phyloP scores from a whole-genome alignment of 2,329 filamentous ascomycete species.

The Emmonsiellopsis sp. region DNA sequence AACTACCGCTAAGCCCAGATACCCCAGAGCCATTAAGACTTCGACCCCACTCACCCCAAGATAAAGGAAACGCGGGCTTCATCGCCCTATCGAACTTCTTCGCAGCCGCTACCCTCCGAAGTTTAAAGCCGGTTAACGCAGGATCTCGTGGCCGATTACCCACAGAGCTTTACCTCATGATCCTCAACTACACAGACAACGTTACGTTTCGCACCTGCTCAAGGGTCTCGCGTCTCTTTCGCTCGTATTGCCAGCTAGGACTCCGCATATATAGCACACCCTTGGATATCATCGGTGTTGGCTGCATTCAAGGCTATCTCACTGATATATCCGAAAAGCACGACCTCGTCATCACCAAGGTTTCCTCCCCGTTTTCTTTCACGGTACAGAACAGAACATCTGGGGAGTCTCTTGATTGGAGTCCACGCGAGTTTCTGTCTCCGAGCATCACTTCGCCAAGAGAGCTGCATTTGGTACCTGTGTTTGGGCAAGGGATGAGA shows the following conservation, averaged over 20 bases:
- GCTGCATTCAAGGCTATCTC: not conserved
- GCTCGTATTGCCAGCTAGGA: not conserved
- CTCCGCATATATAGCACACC: not conserved
- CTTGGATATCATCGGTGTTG: too few relatives aligned
- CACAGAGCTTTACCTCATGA: not conserved
- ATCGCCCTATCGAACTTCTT: not conserved
- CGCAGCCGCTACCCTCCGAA: not conserved
- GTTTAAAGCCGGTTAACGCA: not conserved
- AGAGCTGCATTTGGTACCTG: not conserved
- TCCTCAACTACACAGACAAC: constrained; percentile 1
- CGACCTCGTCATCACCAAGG: not conserved
- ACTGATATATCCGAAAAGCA: not conserved
- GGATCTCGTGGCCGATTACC: not conserved
- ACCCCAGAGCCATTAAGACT: not conserved
- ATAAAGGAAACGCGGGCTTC: not conserved
- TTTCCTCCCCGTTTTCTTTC: not conserved
- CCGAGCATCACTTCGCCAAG: not conserved
- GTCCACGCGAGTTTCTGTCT: not conserved
- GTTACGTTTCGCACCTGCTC: not conserved
- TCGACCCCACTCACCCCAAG: not conserved
- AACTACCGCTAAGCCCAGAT: not conserved
- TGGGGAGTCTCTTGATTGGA: not conserved
- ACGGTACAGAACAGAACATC: not conserved
- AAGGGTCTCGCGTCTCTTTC: not conserved
- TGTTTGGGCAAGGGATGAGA: not conserved